Evolutionary conservation across 2,329 filamentous ascomycete species (phyloP).

Genomic region (Grosmannia clavigera): DNA sequence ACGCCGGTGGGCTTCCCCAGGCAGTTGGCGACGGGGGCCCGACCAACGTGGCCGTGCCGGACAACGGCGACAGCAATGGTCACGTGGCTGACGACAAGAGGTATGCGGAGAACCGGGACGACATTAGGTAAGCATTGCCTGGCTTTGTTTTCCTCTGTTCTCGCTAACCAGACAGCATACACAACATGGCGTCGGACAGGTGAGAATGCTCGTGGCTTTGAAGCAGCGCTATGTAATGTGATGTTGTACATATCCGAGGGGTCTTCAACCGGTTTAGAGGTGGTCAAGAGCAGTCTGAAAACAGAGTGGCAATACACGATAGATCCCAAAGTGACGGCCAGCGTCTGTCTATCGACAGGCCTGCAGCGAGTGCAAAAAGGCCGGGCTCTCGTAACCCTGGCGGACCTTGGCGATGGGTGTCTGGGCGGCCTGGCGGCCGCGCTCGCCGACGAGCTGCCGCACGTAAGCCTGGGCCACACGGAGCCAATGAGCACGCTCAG

Average conservation of each 20-base stretch:
- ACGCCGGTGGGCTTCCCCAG: background rate
- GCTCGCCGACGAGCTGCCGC: conserved; percentile 22
- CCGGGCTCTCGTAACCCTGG: conserved; percentile 33
- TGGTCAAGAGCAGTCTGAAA: background rate
- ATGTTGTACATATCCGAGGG: too few relatives aligned
- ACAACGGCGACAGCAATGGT: background rate
- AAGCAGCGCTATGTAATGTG: too few relatives aligned
- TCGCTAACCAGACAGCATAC: background rate
- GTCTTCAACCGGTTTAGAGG: background rate
- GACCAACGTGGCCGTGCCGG: too few relatives aligned
- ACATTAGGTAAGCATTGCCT: conserved; percentile 5
- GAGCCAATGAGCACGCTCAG: conserved; percentile 49
- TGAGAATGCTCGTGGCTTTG: background rate
- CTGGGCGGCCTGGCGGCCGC: conserved; percentile 10
- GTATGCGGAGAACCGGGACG: conserved; percentile 2
- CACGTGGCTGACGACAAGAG: background rate
- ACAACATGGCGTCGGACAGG: background rate
- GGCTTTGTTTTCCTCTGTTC: too few relatives aligned
- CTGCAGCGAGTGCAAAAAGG: conserved; percentile 28
- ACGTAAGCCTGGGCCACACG: conserved; percentile 45
- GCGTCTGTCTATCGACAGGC: background rate
- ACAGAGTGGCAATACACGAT: background rate
- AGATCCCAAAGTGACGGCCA: background rate
- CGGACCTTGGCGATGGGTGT: background rate
- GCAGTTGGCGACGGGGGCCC: too few relatives aligned